Percentiles rank a stretch among this genome's conserved stretches.
These are phyloP conservation scores for Botrytis fabae DNA, from an alignment of 2,329 filamentous ascomycete species.

Conservation along the genomic window DNA sequence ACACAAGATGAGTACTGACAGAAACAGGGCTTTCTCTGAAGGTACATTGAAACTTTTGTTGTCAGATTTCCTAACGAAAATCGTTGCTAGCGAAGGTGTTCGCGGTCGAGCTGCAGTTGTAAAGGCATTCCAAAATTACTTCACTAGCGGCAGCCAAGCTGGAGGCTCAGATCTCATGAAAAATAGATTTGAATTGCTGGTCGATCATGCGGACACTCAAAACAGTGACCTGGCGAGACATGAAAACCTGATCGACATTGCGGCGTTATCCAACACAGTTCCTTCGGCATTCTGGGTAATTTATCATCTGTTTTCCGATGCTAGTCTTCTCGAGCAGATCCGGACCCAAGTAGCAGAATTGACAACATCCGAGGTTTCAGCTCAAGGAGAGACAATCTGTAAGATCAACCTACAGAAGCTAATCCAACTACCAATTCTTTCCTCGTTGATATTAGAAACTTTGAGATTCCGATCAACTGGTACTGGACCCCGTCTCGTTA, in stretches of 20 bases:
- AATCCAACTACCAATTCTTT: background rate
- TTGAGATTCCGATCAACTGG: conserved; percentile 13
- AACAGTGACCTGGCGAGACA: conserved; percentile 10
- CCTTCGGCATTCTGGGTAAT: conserved; percentile 16
- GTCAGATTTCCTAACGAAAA: background rate
- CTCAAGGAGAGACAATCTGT: background rate
- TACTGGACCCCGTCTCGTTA: conserved; percentile 4
- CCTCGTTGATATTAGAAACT: background rate
- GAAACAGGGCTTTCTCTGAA: conserved; percentile 14
- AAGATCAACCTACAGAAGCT: conserved; percentile 11
- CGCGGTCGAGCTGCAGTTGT: conserved; percentile 7
- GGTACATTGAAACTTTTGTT: conserved; percentile 10
- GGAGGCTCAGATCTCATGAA: conserved; percentile 6
- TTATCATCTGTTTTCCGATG: conserved; percentile 13
- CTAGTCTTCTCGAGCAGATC: background rate
- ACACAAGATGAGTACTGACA: background rate
- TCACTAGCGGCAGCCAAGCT: background rate
- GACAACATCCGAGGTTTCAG: background rate
- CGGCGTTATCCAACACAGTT: conserved; percentile 7
- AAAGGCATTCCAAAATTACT: background rate
- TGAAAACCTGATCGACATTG: conserved; percentile 7
- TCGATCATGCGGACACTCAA: background rate
- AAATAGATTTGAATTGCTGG: background rate
- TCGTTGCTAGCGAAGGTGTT: conserved; percentile 1
- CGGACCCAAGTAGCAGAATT: conserved; percentile 6